Evolutionary conservation across 345 rosid genomes (phyloP), one percentile per base, ranked within the genome.

Genomic region (Lenwebbia sp.): DNA sequence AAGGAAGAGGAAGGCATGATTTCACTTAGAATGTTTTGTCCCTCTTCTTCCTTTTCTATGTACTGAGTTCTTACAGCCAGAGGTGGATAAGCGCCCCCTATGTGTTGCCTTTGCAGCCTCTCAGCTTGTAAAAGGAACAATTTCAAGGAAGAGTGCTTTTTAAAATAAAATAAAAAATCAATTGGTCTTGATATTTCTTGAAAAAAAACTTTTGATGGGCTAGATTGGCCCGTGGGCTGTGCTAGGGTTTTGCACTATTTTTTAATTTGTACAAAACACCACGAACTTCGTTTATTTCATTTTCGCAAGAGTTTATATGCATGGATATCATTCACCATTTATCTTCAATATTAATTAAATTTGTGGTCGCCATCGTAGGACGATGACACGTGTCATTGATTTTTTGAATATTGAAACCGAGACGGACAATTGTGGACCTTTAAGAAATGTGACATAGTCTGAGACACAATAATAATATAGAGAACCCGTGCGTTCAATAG

Each of bases 391-490:
- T 28, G 21, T 8, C 21, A 28, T 13, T 1, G 21, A 60, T 21
- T 28, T 28, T 12, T 28, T 19, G 10, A 28, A 28, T 28, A 33
- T 60, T 28, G 19, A 60, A 60, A 60, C 13, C 37, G 19, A 28
- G 74, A 28, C 30, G 37, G 37, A 6, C 37, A 8, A 28, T 15
- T 4, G 1, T 0, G 5, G 37, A 28, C 37, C 9, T 58, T 58
- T 6, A 5, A n/a, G 19, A n/a, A 13, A n/a, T 58, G 70, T n/a
- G 65, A 58, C 37, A n/a, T 30, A 15, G 37, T 30, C 13, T 13
- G 40, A 60, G 74, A 60, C 10, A 13, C 57, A 4, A 65, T 1
- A 30, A 30, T 0, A 0, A 30, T 41, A 30, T 65, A 10, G 41
- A 30, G 76, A 65, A 30, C 17, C 17, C 9, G 8, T 5, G 41